Evolutionary conservation across 129 eudicot species (phyloP).

Genomic region (Calendula officinalis): DNA sequence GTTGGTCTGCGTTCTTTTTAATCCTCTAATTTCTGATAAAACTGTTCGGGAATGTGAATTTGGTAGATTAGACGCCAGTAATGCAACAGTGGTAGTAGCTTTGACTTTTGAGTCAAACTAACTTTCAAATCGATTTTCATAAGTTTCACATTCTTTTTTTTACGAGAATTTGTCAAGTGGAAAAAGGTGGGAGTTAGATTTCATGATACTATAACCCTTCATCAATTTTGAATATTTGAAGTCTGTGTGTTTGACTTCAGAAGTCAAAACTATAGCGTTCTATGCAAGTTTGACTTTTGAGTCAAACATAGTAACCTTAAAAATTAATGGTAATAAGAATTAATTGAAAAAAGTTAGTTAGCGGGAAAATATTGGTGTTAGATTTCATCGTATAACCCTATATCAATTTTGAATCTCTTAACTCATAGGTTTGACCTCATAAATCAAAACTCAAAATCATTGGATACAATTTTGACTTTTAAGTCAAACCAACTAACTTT

Average conservation of each 20-base stretch:
- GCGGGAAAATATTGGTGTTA: background rate
- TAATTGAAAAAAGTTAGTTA: too few species aligned
- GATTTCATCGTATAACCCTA: background rate
- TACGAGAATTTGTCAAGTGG: too few species aligned
- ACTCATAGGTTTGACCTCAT: constrained; percentile 18
- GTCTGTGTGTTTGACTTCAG: background rate
- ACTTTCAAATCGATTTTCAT: background rate
- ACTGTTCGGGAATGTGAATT: constrained; percentile 46
- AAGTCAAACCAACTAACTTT: background rate
- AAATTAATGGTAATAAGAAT: background rate
- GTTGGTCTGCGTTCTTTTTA: constrained; percentile 72
- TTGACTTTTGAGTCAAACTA: constrained; percentile 7
- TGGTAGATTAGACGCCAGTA: constrained; percentile 54
- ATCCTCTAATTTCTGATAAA: constrained; percentile 56
- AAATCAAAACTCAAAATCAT: constrained; percentile 18
- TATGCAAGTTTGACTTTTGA: too few species aligned
- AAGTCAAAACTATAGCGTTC: background rate
- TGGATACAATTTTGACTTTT: background rate
- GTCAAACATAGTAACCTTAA: background rate
- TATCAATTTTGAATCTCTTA: background rate
- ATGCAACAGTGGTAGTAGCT: constrained; percentile 60
- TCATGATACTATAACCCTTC: background rate
- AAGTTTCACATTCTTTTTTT: too few species aligned
- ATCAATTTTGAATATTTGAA: background rate
- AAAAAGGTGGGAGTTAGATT: too few species aligned